phyloP scores from a whole-genome alignment of 768 basidiomycete species.

The Podaxis sp. region DNA sequence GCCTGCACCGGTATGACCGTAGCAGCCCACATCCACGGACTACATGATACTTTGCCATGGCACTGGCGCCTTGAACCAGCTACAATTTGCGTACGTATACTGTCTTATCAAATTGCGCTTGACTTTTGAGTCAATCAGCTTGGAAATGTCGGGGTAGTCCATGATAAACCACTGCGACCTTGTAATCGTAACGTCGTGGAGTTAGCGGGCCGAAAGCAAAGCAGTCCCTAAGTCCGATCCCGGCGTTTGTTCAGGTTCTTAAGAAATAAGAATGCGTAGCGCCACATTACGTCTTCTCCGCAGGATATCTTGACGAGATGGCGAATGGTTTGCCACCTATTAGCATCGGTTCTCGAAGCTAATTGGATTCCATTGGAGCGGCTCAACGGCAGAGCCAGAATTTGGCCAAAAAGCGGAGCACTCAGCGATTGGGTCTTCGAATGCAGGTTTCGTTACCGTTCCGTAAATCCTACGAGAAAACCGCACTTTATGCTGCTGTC shows the following conservation, averaged over 20 bases:
- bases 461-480: not conserved
- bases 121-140: too few relatives aligned
- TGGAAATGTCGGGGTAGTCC: not conserved
- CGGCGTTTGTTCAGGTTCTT: too few relatives aligned
- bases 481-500: not conserved
- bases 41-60: too few relatives aligned
- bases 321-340: not conserved
- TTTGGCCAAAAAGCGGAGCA: not conserved
- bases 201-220: not conserved
- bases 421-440: not conserved
- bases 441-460: not conserved
- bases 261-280: too few relatives aligned
- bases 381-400: not conserved
- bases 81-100: too few relatives aligned
- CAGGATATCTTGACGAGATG: not conserved
- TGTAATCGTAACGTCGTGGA: not conserved
- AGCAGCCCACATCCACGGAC: too few relatives aligned
- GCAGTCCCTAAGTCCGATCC: constrained; percentile 4
- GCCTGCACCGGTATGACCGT: too few relatives aligned
- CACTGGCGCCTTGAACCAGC: too few relatives aligned
- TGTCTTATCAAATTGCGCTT: too few relatives aligned
- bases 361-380: not conserved
- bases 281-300: not conserved
- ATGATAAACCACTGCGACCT: not conserved
- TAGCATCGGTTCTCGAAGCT: not conserved